Base-by-base conservation (phyloP, 352 stramenopile genomes). In the Phytopythium vexans region DNA sequence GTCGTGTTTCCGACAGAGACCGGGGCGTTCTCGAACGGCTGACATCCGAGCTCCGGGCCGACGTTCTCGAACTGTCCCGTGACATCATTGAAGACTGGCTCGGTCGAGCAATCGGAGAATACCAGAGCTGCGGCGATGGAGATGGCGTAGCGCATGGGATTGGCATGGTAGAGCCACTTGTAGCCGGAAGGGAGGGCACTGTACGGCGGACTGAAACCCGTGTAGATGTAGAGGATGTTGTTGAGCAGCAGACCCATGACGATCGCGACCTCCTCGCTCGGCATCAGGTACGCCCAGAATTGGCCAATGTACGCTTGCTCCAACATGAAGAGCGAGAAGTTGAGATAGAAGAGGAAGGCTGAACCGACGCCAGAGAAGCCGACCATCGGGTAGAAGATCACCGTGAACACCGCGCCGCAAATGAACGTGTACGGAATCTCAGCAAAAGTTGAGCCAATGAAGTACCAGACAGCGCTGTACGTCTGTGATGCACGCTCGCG, bases 401-500 rank as follows among this genome's bases (percentile, higher is more conserved):
- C 62, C 33, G 70, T 62, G 58, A 81, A 82, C 4, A 81, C 3
- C 37, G 85, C 44, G 15, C 60, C 61, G 0, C 55, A 56, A 3
- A 46, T 16, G 3, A 82, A 67, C 4, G 77, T 59, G 56, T 84
- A 82, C 37, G 74, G 72, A 41, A 88, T 64, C 71, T 97, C 91
- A 0, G 75, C 72, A 33, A 98, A 32, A 9, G 80, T 89, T 9
- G 47, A 52, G 12, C 81, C 70, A 4, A 94, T 46, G 40, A 72
- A 73, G 44, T 97, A 89, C 47, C 81, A 74, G 11, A 68, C 41
- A 36, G 77, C 53, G 15, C 70, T 65, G 53, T 97, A 98, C 66
- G 92, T 96, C 48, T 82, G 55, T 1, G 83, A 76, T n/a, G 79
- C 72, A 34, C 90, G 83, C 57, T 97, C 89, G 3, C 86, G 68